Percentiles rank a stretch among this genome's conserved stretches.
These are phyloP conservation scores for Acorus calamus DNA, from an alignment of 106 monocot genomes.

Conservation along the genomic window DNA sequence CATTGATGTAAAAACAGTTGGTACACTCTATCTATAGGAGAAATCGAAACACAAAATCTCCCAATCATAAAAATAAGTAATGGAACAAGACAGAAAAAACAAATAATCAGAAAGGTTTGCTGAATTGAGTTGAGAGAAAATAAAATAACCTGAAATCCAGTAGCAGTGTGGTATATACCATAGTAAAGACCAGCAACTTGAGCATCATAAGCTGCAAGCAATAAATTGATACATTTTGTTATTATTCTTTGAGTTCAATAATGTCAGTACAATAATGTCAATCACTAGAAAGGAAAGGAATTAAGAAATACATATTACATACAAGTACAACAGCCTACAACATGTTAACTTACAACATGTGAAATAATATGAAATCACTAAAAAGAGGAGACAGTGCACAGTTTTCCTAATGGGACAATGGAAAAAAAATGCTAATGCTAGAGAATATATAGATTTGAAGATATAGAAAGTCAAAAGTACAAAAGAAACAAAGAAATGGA, in stretches of 20 bases:
- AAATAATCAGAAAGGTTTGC: neutral
- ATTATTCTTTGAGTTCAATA: neutral
- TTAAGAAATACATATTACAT: constrained; percentile 2
- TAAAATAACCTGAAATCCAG: constrained; percentile 71
- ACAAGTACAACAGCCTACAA: neutral
- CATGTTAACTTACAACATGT: no score
- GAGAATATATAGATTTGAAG: no score
- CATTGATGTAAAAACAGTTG: neutral
- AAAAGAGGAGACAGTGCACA: no score
- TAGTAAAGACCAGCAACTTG: constrained; percentile 93
- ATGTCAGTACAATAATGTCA: no score
- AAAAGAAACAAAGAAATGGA: no score
- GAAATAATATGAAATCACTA: no score
- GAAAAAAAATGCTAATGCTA: no score
- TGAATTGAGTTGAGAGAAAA: neutral
- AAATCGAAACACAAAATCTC: neutral
- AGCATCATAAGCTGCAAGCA: constrained; percentile 82
- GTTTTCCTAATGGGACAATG: no score
- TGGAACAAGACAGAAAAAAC: neutral
- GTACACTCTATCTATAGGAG: neutral
- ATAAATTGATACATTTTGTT: constrained; percentile 2
- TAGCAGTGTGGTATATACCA: constrained; percentile 23
- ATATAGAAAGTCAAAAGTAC: no score
- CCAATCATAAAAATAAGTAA: neutral
- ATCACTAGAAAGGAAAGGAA: neutral